Base-by-base conservation (phyloP, 305 asterid genomes). In the Stenogyne calaminthoides region DNA sequence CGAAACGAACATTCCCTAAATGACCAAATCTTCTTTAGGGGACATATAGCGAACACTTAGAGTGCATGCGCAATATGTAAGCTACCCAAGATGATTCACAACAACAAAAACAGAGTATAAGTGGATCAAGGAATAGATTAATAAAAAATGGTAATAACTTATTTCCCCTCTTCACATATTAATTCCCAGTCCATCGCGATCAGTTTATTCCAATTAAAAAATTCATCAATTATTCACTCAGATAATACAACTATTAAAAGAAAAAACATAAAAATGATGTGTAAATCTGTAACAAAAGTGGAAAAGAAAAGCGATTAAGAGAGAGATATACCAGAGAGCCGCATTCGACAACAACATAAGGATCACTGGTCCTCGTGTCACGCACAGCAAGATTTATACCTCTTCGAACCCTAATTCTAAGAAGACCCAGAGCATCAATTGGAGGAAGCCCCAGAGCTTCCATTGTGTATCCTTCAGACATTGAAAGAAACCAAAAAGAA, bases 331-430 rank as follows among this genome's bases (percentile, higher is more conserved):
- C 96, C 95, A 82, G 95, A 46, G 85, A 73, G 56, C 80, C 84
- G 78, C 75, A 73, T 47, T 84, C 11, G 79, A 84, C 70, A 5
- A 71, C 76, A 70, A 85, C 87, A 46, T 85, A 90, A 66, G 96
- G 95, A 71, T 90, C 96, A 15, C 96, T 89, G 81, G 71, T 68
- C 49, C 58, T 20, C n/a, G 84, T 42, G 55, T 90, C 96, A 34
- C 93, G n/a, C n/a, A n/a, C n/a, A n/a, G n/a, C n/a, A n/a, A n/a
- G n/a, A n/a, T n/a, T n/a, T n/a, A n/a, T n/a, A n/a, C n/a, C n/a
- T n/a, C n/a, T n/a, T n/a, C n/a, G n/a, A n/a, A n/a, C n/a, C n/a
- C n/a, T n/a, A n/a, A n/a, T n/a, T n/a, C n/a, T n/a, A n/a, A n/a
- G n/a, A n/a, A n/a, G n/a, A n/a, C n/a, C n/a, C n/a, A n/a, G 87